Evolutionary conservation across 140 eudicot genomes (phyloP), one percentile per base, ranked within the genome.

Genomic region (Anethum foeniculum): DNA sequence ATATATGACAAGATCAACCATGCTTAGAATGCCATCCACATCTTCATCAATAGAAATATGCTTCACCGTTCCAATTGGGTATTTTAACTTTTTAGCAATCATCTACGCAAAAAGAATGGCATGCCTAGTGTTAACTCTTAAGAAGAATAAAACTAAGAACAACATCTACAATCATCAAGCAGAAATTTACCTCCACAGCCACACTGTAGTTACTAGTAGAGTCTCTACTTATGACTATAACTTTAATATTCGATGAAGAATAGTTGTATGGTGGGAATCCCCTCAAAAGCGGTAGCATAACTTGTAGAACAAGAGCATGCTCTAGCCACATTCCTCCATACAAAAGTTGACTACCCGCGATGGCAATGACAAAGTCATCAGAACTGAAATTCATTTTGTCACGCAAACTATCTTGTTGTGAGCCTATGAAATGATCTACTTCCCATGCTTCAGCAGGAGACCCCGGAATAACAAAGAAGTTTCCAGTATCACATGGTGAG

Each of bases 301-400:
- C 98, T 83, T 92, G 87, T 79, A 95, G 85, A 72, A 95, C 86
- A 19, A 92, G 88, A 76, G 99, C 95, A 77, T 92, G 97, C 62
- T 95, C 99, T 78, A 95, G 83, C 99, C 99, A 95, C 71, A 92
- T 64, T 34, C 99, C 97, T 88, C 86, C 90, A 81, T 95, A 95
- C 58, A 82, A 48, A 76, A 95, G 85, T 73, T 87, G 97, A 84
- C 93, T 92, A 43, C 96, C 92, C 52, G 84, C 93, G 80, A 95
- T 46, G 54, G 87, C 95, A 76, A 95, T 84, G 82, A 90, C 86
- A 46, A 95, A 88, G 82, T 92, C 95, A 36, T 85, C 86, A 71
- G 84, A 85, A 72, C 79, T 86, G 60, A 83, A 64, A 27, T 84
- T 80, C 91, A 89, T 82, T 77, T 87, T 83, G 51, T 5, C 76